Conservation (phyloP, 805 yeast genomes). For the Diddensiella santjacobensis region DNA sequence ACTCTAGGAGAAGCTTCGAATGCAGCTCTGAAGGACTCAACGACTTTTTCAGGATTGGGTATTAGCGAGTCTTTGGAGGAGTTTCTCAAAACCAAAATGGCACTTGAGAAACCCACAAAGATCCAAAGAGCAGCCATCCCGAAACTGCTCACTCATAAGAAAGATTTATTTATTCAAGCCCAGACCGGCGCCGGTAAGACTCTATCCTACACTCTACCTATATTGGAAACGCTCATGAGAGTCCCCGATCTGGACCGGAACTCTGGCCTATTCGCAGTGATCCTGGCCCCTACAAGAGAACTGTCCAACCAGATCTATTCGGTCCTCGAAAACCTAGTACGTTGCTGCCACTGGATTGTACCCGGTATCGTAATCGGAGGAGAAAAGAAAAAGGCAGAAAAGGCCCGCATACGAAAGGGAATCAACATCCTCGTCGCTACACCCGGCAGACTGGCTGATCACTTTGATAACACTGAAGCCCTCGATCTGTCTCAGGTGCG, state of each 20-base stretch:
- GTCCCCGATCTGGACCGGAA: conserved; percentile 49
- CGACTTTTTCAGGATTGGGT: conserved; percentile 70
- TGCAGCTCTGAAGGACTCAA: conserved; percentile 73
- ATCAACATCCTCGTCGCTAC: conserved; percentile 95
- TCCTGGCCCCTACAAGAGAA: conserved; percentile 92
- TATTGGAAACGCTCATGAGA: conserved; percentile 65
- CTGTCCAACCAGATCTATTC: conserved; percentile 84
- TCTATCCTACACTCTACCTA: conserved; percentile 78
- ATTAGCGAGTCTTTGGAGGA: conserved; percentile 49
- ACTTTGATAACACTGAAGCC: conserved; percentile 80
- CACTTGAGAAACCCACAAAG: conserved; percentile 61
- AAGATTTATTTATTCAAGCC: conserved; percentile 86
- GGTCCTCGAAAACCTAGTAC: conserved; percentile 65
- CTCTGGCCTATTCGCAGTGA: conserved; percentile 83
- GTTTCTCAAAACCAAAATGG: conserved; percentile 55
- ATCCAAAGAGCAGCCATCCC: conserved; percentile 85
- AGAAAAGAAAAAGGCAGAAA: conserved; percentile 94
- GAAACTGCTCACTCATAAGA: conserved; percentile 40
- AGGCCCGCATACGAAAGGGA: conserved; percentile 93
- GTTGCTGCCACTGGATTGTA: conserved; percentile 78
- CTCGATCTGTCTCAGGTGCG: conserved; percentile 70
- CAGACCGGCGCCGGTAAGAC: conserved; percentile 99
- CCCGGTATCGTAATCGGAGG: conserved; percentile 98
- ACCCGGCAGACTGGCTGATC: conserved; percentile 95
- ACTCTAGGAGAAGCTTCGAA: conserved; percentile 58